A percentile compares a stretch with the other conserved stretches of the same genome.
These are phyloP conservation scores for Eucommia ulmoides DNA, from an alignment of 257 asterid species.

Conservation along the genomic window DNA sequence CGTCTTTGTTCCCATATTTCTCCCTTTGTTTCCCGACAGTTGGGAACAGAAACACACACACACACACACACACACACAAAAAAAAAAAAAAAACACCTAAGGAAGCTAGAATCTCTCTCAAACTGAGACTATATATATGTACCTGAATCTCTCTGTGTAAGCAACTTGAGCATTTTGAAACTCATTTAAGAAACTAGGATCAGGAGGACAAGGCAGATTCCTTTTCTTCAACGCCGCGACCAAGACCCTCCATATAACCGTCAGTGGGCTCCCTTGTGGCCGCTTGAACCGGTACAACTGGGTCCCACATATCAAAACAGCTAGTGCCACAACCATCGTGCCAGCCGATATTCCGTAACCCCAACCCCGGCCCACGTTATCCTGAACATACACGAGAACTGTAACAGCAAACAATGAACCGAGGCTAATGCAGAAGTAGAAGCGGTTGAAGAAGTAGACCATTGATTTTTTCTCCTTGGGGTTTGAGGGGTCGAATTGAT, in stretches of 20 bases:
- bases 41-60: no score
- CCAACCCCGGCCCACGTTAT: constrained; percentile 72
- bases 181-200: constrained; percentile 36
- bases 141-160: constrained; percentile 49
- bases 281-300: constrained; percentile 35
- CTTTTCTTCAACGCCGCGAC: constrained; percentile 54
- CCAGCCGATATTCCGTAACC: constrained; percentile 84
- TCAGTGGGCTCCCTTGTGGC: constrained; percentile 81
- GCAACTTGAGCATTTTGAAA: constrained; percentile 36
- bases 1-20: no score
- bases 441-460: constrained; percentile 68
- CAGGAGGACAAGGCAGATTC: constrained; percentile 29
- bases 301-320: constrained; percentile 40
- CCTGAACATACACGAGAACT: constrained; percentile 70
- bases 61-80: no score
- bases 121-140: no score
- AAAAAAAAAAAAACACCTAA: no score
- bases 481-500: constrained; percentile 57
- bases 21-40: no score
- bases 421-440: constrained; percentile 71
- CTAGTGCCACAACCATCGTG: constrained; percentile 55
- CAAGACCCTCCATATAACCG: constrained; percentile 55
- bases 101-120: no score
- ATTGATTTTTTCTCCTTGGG: constrained; percentile 59
- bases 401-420: constrained; percentile 81